Evolutionary conservation across 2,329 filamentous ascomycete genomes (phyloP), one percentile per base, ranked within the genome.

Genomic region (Trichoderma koningii): DNA sequence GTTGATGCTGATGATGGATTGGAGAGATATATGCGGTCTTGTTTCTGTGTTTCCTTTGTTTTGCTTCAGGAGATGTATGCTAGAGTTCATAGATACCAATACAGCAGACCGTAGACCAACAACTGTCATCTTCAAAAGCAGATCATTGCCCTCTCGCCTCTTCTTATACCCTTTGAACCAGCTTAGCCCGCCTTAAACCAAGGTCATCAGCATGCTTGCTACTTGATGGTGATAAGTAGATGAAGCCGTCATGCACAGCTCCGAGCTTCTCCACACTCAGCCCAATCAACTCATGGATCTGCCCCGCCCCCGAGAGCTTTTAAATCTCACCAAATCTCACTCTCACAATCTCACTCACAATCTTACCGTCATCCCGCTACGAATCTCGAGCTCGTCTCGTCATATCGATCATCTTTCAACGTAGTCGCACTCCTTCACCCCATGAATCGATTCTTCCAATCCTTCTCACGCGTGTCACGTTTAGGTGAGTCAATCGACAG

Each of bases 251-350:
- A 51, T 15, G 28, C 30, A 23, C 23, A 57, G 6, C 9, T 9
- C 12, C 42, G n/a, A 45, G 51, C n/a, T 44, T 17, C 60, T 47
- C 50, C 60, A 63, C 60, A 38, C 1, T 3, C 14, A 38, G 14
- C 21, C 45, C 34, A 60, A 60, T 26, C 45, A 51, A 51, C 41
- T n/a, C n/a, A n/a, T n/a, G n/a, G n/a, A n/a, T n/a, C n/a, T n/a
- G n/a, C n/a, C n/a, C n/a, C n/a, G n/a, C n/a, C n/a, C n/a, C n/a
- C n/a, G n/a, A 12, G 7, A n/a, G 7, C 23, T 30, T 30, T 63
- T 63, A 63, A 63, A 63, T 63, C 60, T 63, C 60, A 63, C 60
- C 45, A 41, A 30, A 26, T 60, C 56, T 60, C 56, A 60, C 56
- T 19, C 30, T 41, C 47, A 51, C 26, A 30, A 12, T n/a, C 42